Conservation (phyloP, 768 basidiomycete species). For the Trametes sanguinea region DNA sequence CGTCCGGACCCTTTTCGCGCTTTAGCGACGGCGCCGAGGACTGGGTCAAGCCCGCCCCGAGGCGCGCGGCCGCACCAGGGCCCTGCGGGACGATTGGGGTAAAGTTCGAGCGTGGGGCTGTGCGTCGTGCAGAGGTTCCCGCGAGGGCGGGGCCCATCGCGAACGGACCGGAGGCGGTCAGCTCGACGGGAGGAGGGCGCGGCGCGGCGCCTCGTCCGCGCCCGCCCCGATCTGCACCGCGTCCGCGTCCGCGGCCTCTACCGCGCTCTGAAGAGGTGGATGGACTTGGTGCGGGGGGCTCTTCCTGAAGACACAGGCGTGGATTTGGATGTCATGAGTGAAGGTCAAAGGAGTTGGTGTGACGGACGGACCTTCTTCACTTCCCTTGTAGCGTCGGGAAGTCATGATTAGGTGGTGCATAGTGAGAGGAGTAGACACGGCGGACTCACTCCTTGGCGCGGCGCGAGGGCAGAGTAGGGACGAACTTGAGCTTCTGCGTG, state of each 20-base stretch:
- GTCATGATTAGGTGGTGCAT: too few species aligned
- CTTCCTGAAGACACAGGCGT: conserved; percentile 17
- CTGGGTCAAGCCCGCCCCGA: conserved; percentile 53
- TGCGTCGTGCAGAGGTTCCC: conserved; percentile 54
- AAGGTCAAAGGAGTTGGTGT: not conserved
- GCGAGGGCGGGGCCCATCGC: conserved; percentile 83
- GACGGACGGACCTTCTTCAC: conserved; percentile 55
- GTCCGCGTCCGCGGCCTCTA: conserved; percentile 20
- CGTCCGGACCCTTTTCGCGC: conserved; percentile 24
- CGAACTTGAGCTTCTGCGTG: conserved; percentile 74
- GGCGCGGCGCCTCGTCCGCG: conserved; percentile 51
- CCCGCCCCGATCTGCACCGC: conserved; percentile 51
- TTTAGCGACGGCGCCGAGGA: conserved; percentile 50
- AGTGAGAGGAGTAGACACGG: conserved; percentile 22
- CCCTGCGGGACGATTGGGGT: conserved; percentile 49
- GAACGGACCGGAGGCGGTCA: conserved; percentile 87
- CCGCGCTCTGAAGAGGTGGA: conserved; percentile 29
- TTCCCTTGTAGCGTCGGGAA: conserved; percentile 44
- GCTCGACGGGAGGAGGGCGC: conserved; percentile 58
- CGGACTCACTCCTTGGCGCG: conserved; percentile 77
- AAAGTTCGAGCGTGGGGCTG: conserved; percentile 58
- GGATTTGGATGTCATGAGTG: not conserved
- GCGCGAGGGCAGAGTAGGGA: conserved; percentile 72
- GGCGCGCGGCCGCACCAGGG: conserved; percentile 38
- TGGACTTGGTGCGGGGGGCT: conserved; percentile 14